A percentile compares a stretch with the other conserved stretches of the same genome.
Conservation (phyloP, 441 rosid genomes). For the Euphorbia schlechtendalii region DNA sequence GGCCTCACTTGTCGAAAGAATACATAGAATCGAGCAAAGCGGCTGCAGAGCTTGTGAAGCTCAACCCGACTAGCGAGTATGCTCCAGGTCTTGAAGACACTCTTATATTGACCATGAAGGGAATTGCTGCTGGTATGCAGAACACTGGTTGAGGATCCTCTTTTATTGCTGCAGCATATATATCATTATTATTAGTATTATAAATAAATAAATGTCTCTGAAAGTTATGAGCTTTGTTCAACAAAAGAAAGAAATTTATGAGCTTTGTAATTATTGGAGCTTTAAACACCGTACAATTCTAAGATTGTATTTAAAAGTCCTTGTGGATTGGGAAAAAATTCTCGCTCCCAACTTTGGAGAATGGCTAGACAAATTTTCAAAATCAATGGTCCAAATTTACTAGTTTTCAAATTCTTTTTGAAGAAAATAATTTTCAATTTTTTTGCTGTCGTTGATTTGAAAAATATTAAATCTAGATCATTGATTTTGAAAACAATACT, state of each 20-base stretch:
- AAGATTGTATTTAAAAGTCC: neutral
- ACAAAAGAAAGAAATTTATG: no score
- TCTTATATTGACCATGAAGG: conserved; percentile 94
- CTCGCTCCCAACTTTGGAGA: no score
- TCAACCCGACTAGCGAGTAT: conserved; percentile 76
- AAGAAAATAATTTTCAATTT: no score
- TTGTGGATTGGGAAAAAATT: no score
- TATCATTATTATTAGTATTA: neutral
- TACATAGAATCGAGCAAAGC: conserved; percentile 54
- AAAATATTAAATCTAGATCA: no score
- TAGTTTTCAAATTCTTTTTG: no score
- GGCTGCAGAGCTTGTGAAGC: conserved; percentile 65
- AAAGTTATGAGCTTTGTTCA: no score
- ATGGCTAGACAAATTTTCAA: no score
- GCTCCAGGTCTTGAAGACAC: conserved; percentile 95
- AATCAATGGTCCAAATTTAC: no score
- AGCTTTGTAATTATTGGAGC: conserved; percentile 1
- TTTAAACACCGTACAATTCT: neutral
- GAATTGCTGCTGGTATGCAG: conserved; percentile 88
- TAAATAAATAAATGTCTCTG: neutral
- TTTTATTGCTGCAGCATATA: conserved; percentile 29
- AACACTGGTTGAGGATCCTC: conserved; percentile 63
- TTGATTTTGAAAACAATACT: no score
- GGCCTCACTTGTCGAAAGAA: conserved; percentile 67
- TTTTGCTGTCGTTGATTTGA: no score